Evolutionary conservation across 495 filamentous ascomycete species (phyloP).

Genomic region (Staphylotrichum tortipilum): DNA sequence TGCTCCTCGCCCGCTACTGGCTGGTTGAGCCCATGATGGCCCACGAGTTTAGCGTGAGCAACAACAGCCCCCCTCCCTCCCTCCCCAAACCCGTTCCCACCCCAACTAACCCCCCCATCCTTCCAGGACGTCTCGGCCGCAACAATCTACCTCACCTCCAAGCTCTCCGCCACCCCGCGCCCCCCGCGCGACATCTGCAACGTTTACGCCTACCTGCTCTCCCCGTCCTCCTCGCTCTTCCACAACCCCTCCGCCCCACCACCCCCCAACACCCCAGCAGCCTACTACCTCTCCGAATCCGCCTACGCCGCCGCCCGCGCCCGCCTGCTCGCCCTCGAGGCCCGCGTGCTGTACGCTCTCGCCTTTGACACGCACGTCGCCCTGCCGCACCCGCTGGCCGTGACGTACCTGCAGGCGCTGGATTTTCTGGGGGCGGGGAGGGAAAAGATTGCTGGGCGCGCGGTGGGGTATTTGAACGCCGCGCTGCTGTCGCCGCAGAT

Average conservation of each 20-base stretch:
- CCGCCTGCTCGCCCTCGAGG: slow-evolving; percentile 61
- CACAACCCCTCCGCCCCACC: slow-evolving; percentile 30
- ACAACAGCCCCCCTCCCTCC: background rate
- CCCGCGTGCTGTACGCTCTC: slow-evolving; percentile 62
- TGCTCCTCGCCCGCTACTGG: slow-evolving; percentile 87
- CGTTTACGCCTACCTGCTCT: slow-evolving; percentile 75
- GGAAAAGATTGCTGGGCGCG: slow-evolving; percentile 47
- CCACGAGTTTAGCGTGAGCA: slow-evolving; percentile 41
- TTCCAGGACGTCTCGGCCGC: slow-evolving; percentile 72
- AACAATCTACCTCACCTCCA: slow-evolving; percentile 71
- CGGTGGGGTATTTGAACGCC: slow-evolving; percentile 72
- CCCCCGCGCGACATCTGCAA: slow-evolving; percentile 72
- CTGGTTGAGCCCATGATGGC: slow-evolving; percentile 43
- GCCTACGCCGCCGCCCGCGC: slow-evolving; percentile 54
- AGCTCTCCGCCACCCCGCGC: slow-evolving; percentile 68
- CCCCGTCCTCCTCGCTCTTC: slow-evolving; percentile 55
- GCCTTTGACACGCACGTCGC: slow-evolving; percentile 77
- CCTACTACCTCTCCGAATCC: slow-evolving; percentile 67
- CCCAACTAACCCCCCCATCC: background rate
- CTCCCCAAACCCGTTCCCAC: background rate
- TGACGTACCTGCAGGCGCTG: slow-evolving; percentile 89
- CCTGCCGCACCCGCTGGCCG: slow-evolving; percentile 75
- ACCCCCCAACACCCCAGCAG: slow-evolving; percentile 38
- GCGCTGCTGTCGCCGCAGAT: slow-evolving; percentile 79
- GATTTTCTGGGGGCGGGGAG: slow-evolving; percentile 41